phyloP scores from a whole-genome alignment of 2,329 filamentous ascomycete genomes.

The Trichoderma sp. region DNA sequence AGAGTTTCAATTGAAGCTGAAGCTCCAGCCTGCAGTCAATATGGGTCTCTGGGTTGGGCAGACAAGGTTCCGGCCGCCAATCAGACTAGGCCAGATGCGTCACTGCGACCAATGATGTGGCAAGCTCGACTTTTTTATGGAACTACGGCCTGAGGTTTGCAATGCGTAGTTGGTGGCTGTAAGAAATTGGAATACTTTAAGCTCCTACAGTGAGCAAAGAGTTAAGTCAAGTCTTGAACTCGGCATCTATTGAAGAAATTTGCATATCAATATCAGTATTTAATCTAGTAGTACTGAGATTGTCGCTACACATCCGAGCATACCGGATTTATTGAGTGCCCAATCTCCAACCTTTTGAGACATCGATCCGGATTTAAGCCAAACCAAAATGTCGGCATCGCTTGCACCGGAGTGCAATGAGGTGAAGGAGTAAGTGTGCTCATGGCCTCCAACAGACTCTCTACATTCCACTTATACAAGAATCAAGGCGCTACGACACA shows the following conservation, averaged over 20 bases:
- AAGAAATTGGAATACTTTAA: neutral
- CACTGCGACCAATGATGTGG: neutral
- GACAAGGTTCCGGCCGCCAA: constrained; percentile 1
- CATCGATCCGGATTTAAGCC: constrained; percentile 13
- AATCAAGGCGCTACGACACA: constrained; percentile 79
- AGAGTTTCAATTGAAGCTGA: constrained; percentile 15
- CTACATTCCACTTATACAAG: neutral
- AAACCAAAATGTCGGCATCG: constrained; percentile 76
- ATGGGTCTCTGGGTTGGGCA: neutral
- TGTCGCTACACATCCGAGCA: neutral
- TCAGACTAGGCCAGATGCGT: neutral
- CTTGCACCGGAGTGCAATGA: constrained; percentile 93
- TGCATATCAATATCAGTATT: neutral
- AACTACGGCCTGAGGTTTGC: constrained; percentile 4
- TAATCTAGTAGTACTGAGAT: neutral
- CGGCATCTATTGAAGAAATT: neutral
- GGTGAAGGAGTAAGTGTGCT: constrained; percentile 75
- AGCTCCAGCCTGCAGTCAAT: neutral
- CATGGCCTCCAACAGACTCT: neutral
- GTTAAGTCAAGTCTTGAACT: neutral
- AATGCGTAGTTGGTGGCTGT: neutral
- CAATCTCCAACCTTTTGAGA: neutral
- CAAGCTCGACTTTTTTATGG: neutral
- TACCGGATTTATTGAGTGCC: neutral
- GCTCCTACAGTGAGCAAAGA: neutral